Evolutionary conservation across 129 eudicot species (phyloP), one percentile per base, ranked within the genome.

Genomic region (Calendula officinalis): DNA sequence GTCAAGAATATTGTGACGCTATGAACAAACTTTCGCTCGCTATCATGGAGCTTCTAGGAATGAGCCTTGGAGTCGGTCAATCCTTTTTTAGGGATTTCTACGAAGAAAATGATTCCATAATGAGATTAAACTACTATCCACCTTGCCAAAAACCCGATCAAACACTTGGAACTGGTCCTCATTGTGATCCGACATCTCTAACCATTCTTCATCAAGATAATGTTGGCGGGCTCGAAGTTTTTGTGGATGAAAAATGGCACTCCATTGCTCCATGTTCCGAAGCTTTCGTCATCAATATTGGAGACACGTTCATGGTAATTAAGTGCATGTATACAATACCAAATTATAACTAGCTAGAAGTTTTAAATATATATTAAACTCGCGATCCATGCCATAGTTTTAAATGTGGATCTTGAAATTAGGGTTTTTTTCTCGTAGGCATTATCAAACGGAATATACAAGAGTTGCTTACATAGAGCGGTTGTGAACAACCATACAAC

Each of bases 81-180:
- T 35, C 74, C 2, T 61, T 71, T 72, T 82, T 83, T 56, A 87
- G 83, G 69, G 88, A 87, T 49, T 87, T 82, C 64, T 91, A 84
- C 44, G 64, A 82, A 76, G 90, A 72, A 15, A 84, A 76, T 14
- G 98, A 91, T 33, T 87, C 98, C 0, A 82, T 82, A 54, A 84
- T 87, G 94, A 85, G 98, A 73, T 61, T 91, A 44, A 91, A 91
- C 66, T 84, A 84, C 66, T 91, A 91, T 71, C 98, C 98, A 7
- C 80, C 81, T 50, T 91, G 98, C 66, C 82, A 68, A 57, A 76
- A 82, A 48, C 94, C 98, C 0, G 83, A 87, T 37, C 78, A 69
- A 59, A 80, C 88, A n/a, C 90, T 91, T 22, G 98, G 96, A 44
- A 91, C 98, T 7, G 96, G 98, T 14, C 98, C 98, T 38, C 98